Evolutionary conservation across 306 rosid species (phyloP).

Genomic region (Quercus dentata): DNA sequence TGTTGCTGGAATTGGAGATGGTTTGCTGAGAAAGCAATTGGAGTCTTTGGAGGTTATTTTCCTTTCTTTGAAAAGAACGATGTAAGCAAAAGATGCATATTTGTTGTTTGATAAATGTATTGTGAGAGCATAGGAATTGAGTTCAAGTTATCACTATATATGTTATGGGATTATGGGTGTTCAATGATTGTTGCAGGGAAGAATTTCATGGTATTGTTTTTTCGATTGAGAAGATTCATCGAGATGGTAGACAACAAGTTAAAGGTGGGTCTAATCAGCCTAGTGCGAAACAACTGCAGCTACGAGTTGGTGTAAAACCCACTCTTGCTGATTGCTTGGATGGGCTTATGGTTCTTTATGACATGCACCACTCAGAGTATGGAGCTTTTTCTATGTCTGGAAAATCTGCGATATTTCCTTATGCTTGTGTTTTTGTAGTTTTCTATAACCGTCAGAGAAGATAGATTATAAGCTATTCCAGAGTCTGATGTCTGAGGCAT

Average conservation of each 20-base stretch:
- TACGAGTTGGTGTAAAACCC: constrained; percentile 68
- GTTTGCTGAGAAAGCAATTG: constrained; percentile 61
- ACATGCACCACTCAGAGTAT: constrained; percentile 78
- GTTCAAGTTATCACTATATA: not conserved
- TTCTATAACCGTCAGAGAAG: not conserved
- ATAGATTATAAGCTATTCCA: not conserved
- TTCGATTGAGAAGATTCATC: constrained; percentile 65
- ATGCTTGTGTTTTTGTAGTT: not conserved
- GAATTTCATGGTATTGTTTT: constrained; percentile 55
- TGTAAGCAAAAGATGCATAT: constrained; percentile 36
- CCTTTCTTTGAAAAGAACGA: constrained; percentile 48
- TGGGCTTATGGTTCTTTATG: constrained; percentile 67
- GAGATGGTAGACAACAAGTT: constrained; percentile 59
- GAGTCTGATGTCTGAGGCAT: not conserved
- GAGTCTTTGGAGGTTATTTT: constrained; percentile 57
- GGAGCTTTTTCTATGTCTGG: constrained; percentile 10
- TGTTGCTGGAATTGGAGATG: constrained; percentile 38
- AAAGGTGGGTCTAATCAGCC: constrained; percentile 56
- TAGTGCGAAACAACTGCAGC: constrained; percentile 57
- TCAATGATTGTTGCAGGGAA: constrained; percentile 49
- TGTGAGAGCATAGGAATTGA: not conserved
- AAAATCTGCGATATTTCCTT: not conserved
- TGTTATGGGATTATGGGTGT: not conserved
- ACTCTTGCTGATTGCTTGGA: constrained; percentile 72
- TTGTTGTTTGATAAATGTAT: not conserved